Conservation (phyloP, 306 rosid genomes). For the Arachis stenosperma region DNA sequence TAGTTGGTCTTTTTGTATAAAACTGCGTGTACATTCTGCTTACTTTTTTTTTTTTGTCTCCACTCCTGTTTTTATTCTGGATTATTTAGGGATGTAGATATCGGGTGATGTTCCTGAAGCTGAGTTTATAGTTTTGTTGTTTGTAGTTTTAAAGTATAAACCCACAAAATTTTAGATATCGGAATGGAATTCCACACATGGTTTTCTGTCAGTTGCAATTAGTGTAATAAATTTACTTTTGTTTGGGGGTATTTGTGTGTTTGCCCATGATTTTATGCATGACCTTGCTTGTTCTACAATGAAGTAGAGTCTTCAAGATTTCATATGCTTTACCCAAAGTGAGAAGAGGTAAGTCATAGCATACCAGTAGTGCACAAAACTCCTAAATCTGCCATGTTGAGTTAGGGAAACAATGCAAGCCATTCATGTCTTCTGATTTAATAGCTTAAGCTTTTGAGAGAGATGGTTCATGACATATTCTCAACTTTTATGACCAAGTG, state of each 20-base stretch:
- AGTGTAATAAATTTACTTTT: conserved; percentile 27
- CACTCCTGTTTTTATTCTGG: conserved; percentile 34
- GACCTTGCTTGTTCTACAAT: conserved; percentile 28
- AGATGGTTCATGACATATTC: not conserved
- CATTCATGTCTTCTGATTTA: not conserved
- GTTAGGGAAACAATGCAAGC: not conserved
- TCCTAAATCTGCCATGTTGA: conserved; percentile 26
- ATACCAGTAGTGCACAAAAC: conserved; percentile 25
- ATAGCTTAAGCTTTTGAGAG: not conserved
- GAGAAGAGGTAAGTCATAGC: not conserved
- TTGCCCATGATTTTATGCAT: conserved; percentile 33
- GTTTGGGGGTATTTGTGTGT: conserved; percentile 29
- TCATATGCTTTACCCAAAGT: conserved; percentile 11
- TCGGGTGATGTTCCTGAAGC: conserved; percentile 47
- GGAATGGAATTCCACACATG: conserved; percentile 41
- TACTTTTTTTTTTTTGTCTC: conserved; percentile 14
- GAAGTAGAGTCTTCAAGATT: conserved; percentile 22
- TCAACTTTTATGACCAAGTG: not conserved
- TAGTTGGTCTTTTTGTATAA: conserved; percentile 44
- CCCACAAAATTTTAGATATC: conserved; percentile 37
- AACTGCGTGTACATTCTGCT: conserved; percentile 52
- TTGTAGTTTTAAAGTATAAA: conserved; percentile 47
- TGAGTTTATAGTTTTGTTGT: conserved; percentile 46
- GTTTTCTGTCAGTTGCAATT: conserved; percentile 20
- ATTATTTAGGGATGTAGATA: conserved; percentile 50